Base-by-base conservation (phyloP, 2,329 filamentous ascomycete species). In the Colletotrichum sp. region DNA sequence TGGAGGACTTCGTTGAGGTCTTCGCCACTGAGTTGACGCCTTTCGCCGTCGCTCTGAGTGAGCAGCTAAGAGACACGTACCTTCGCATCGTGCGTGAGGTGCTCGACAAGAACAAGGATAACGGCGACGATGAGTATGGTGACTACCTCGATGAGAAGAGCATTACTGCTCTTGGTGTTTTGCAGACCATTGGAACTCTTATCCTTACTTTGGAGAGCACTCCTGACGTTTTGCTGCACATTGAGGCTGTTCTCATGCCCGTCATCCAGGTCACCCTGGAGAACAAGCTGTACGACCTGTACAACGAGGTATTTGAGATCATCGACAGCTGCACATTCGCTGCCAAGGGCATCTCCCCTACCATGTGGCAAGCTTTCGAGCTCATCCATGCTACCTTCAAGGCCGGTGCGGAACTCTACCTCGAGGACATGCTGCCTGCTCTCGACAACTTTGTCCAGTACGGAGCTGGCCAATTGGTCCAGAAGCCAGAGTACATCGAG, bases 1-100 rank as follows among this genome's bases (percentile, higher is more conserved):
- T 99, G 97, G 97, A 99, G 85, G 97, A 99, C 82, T 99, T 99
- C 82, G 97, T 99, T 61, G 97, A 99, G 84, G 96, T 98, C 4
- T 99, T 99, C 82, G 96, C 97, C n/a, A 91, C 95, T 4, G 97
- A 99, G 83, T 90, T 99, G 62, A 98, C 97, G 7, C 97, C 97
- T 4, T 99, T 99, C 81, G 97, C 97, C 13, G 96, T 99, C 36
- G 97, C 97, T 6, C 89, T 99, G 5, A 98, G 96, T 81, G 96
- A 98, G 86, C 97, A 99, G 85, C 89, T 99, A 63, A 93, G 96
- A 58, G 97, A 99, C 81, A 99, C 97, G 0, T 99, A 99, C 81
- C 90, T 99, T 78, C 92, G 97, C 72, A 98, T 99, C 78, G 94
- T 99, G 63, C 91, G 95, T 55, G 96, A 98, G 82, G 90, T 99